Conservation (phyloP, 2,329 filamentous ascomycete species). For the Fusarium coicis region DNA sequence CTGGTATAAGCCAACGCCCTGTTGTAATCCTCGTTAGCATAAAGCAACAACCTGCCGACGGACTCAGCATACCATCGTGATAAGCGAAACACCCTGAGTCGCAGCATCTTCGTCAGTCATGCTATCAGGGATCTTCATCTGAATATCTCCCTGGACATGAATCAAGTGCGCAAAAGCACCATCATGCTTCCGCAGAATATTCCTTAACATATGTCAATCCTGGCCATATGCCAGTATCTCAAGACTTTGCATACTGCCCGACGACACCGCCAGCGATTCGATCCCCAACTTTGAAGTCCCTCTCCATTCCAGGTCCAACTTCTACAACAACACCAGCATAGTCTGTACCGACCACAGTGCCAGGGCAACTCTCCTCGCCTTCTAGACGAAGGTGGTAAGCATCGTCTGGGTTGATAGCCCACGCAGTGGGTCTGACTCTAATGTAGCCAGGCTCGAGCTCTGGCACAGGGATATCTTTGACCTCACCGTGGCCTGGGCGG, state of each 20-base stretch:
- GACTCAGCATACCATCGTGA: constrained; percentile 41
- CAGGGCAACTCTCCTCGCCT: constrained; percentile 2
- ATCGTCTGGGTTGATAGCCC: constrained; percentile 9
- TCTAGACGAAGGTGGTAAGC: constrained; percentile 1
- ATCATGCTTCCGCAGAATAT: constrained; percentile 9
- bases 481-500: neutral
- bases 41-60: fast-evolving
- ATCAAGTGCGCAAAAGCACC: constrained; percentile 56
- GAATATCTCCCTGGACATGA: constrained; percentile 52
- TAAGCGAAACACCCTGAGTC: constrained; percentile 54
- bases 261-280: constrained; percentile 47
- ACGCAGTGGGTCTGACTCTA: neutral
- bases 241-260: neutral
- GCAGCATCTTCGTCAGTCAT: constrained; percentile 57
- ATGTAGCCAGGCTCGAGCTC: neutral
- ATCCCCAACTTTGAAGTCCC: constrained; percentile 57
- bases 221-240: too few species aligned
- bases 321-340: constrained; percentile 59
- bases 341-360: constrained; percentile 53
- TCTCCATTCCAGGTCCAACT: constrained; percentile 52
- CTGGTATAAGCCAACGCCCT: constrained; percentile 59
- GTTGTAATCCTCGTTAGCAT: fast-evolving
- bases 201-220: neutral
- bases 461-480: neutral
- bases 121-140: constrained; percentile 55